phyloP scores from a whole-genome alignment of 352 stramenopile genomes.

The Phytophthora citrophthora region DNA sequence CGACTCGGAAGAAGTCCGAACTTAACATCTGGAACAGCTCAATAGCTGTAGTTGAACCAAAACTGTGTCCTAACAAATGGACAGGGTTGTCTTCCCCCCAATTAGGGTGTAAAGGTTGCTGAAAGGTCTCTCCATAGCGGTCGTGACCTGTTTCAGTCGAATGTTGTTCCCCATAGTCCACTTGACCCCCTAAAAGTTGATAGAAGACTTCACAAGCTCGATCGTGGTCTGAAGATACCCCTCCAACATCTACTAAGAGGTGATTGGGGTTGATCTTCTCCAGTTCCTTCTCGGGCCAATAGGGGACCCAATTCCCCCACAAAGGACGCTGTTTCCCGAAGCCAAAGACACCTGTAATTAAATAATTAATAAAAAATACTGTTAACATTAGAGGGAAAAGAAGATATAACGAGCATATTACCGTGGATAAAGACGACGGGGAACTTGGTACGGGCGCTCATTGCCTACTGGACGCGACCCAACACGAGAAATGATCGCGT shows the following conservation, averaged over 20 bases:
- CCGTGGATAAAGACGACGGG: conserved; percentile 75
- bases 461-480: conserved; percentile 7
- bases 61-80: conserved; percentile 69
- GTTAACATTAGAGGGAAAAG: neutral
- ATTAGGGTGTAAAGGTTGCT: conserved; percentile 31
- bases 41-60: conserved; percentile 69
- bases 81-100: conserved; percentile 64
- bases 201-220: conserved; percentile 73
- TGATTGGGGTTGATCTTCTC: conserved; percentile 62
- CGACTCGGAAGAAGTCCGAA: conserved; percentile 60
- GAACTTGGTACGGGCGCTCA: conserved; percentile 50
- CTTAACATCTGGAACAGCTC: conserved; percentile 74
- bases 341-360: conserved; percentile 55
- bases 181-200: conserved; percentile 58
- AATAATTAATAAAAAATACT: neutral
- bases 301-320: conserved; percentile 54
- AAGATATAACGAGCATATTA: conserved; percentile 10
- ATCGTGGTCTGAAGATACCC: conserved; percentile 72
- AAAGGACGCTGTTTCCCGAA: conserved; percentile 54
- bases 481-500: neutral
- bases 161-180: conserved; percentile 72
- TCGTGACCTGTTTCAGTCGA: conserved; percentile 37
- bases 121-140: conserved; percentile 54
- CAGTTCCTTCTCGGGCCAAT: conserved; percentile 63
- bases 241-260: conserved; percentile 61